phyloP scores from a whole-genome alignment of 2,329 filamentous ascomycete genomes.

The Cordyceps sp. region DNA sequence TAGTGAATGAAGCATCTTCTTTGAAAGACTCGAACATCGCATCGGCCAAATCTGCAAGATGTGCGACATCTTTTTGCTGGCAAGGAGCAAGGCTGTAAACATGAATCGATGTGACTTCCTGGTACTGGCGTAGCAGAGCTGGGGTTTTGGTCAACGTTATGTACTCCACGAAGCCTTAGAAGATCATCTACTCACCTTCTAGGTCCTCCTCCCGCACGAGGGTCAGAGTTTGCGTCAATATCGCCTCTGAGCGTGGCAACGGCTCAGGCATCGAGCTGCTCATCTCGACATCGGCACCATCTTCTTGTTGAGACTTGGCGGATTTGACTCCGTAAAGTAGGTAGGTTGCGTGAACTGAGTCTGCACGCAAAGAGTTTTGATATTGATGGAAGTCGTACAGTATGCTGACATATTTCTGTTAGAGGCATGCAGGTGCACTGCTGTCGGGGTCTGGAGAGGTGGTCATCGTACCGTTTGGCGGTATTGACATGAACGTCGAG shows the following conservation, averaged over 20 bases:
- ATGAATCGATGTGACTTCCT: conserved; percentile 63
- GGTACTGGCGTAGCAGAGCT: conserved; percentile 54
- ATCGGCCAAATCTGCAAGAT: conserved; percentile 52
- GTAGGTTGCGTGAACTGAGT: conserved; percentile 82
- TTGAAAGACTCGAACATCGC: conserved; percentile 40
- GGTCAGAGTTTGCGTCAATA: conserved; percentile 41
- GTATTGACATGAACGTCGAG: conserved; percentile 71
- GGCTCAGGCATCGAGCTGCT: conserved; percentile 44
- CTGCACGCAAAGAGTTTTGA: conserved; percentile 68
- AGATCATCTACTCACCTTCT: conserved; percentile 29
- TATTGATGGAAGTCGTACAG: conserved; percentile 73
- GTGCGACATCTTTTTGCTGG: conserved; percentile 50
- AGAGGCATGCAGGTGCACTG: neutral
- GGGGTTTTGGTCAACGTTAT: conserved; percentile 3
- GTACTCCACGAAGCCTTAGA: neutral
- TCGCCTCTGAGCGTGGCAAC: conserved; percentile 27
- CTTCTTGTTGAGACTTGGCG: conserved; percentile 19
- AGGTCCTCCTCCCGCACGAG: conserved; percentile 60
- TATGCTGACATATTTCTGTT: conserved; percentile 39
- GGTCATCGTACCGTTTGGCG: conserved; percentile 58
- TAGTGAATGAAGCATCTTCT: conserved; percentile 44
- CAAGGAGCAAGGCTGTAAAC: conserved; percentile 71
- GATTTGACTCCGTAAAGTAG: conserved; percentile 57
- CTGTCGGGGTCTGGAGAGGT: conserved; percentile 9
- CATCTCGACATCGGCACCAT: conserved; percentile 50